Evolutionary conservation across 768 basidiomycete species (phyloP), one percentile per base, ranked within the genome.

Genomic region (Daedalea quercina): DNA sequence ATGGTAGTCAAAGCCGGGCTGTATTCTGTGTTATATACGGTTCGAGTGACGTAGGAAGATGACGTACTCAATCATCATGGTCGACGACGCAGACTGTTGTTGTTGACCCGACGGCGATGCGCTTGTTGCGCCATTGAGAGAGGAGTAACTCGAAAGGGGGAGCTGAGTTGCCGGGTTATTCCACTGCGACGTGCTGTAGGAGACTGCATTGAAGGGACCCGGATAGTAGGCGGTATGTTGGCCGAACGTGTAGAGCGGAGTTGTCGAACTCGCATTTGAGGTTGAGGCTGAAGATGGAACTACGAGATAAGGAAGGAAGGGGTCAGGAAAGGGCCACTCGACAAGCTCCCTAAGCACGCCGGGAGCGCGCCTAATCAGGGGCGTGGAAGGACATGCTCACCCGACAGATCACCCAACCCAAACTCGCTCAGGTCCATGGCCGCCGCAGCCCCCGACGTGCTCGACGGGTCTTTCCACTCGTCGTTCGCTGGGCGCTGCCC

Each of bases 81-180:
- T 15, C 35, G 70, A 69, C 31, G 61, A 53, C 17, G 63, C 56
- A 34, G 71, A 12, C 40, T 22, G 42, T 17, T 46, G 50, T 41
- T 54, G 49, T 24, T 51, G 54, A 2, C 64, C 52, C 33, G 70
- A 64, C 6, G 65, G 48, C 25, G 40, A 70, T 57, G 71, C 54
- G 11, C 73, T 62, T 11, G 84, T 86, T n/a, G 87, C 85, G 15
- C 85, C 86, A 64, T 89, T 87, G 45, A 89, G 68, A 44, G 81
- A 80, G n/a, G 88, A 90, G 55, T 88, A 90, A 54, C 70, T 81
- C 13, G 87, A 88, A 25, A 90, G 65, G 0, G 87, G 87, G 1
- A 88, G 49, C 9, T 67, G 61, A 1, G 70, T 64, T 8, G 72
- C 62, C 19, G 66, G 60, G 1, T 75, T 58, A 12, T 54, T 50